Percentiles rank a stretch among this genome's conserved stretches.
Conservation (phyloP, 345 rosid species). For the Ceriops tagal region DNA sequence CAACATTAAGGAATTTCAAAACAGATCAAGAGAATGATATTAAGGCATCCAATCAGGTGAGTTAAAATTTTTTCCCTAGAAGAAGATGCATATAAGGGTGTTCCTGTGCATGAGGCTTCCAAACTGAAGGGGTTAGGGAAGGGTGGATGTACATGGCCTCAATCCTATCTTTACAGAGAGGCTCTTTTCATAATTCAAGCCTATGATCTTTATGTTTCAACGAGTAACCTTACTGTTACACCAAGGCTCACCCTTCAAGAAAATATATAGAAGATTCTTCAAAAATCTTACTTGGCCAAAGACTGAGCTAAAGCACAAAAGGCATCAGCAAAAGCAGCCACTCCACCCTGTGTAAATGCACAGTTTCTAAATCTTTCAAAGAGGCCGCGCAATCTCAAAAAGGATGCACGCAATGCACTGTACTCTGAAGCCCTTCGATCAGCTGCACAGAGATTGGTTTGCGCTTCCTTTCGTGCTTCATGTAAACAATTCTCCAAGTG, state of each 20-base stretch:
- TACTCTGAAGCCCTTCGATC: slow-evolving; percentile 88
- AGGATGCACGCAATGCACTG: slow-evolving; percentile 71
- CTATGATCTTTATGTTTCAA: no score
- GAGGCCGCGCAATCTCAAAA: slow-evolving; percentile 78
- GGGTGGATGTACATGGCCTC: no score
- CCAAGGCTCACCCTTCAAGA: neutral
- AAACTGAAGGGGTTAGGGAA: no score
- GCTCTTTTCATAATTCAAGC: no score
- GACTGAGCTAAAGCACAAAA: slow-evolving; percentile 80
- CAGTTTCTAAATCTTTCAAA: slow-evolving; percentile 74
- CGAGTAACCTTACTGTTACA: no score
- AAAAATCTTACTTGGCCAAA: slow-evolving; percentile 68
- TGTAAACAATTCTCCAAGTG: slow-evolving; percentile 97
- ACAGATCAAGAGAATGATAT: neutral
- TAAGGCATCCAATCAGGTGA: neutral
- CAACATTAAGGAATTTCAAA: slow-evolving; percentile 1
- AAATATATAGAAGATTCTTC: neutral
- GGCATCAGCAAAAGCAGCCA: slow-evolving; percentile 73
- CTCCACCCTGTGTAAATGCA: slow-evolving; percentile 61
- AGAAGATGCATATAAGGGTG: no score
- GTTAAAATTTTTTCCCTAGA: no score
- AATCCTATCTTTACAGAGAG: no score
- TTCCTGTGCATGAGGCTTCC: no score
- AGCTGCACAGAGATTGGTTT: slow-evolving; percentile 93
- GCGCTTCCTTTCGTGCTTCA: slow-evolving; percentile 98